A percentile compares a stretch with the other conserved stretches of the same genome.
These are phyloP conservation scores for Ustilago sp. DNA, from an alignment of 1,284 basidiomycete species.

Conservation along the genomic window DNA sequence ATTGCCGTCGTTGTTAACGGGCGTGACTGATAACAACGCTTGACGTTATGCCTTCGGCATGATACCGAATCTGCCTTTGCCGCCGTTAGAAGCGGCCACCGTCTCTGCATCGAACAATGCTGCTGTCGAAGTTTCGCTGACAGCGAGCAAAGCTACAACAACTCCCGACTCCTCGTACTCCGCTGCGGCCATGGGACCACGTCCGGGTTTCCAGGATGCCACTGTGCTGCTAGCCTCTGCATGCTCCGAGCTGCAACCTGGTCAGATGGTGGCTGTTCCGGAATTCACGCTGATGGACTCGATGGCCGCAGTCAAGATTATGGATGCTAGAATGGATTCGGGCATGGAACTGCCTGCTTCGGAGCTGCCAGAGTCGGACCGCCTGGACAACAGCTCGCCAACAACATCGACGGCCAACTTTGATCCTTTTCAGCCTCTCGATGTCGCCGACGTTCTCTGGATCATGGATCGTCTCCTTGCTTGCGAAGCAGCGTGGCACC, in stretches of 20 bases:
- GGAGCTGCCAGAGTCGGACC: slow-evolving; percentile 58
- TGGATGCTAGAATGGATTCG: slow-evolving; percentile 88
- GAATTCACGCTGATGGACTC: slow-evolving; percentile 82
- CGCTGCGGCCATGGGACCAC: slow-evolving; percentile 7
- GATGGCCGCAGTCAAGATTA: slow-evolving; percentile 91
- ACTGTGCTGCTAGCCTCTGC: slow-evolving; percentile 34
- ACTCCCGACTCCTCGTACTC: neutral
- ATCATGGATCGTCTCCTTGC: slow-evolving; percentile 83
- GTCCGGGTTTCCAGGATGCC: slow-evolving; percentile 24
- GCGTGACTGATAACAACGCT: neutral
- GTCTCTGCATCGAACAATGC: neutral
- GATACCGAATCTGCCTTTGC: neutral
- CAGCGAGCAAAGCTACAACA: neutral
- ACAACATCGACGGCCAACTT: slow-evolving; percentile 71
- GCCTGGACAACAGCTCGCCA: slow-evolving; percentile 71
- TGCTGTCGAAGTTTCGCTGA: neutral
- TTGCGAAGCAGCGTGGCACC: slow-evolving; percentile 88
- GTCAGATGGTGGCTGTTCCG: slow-evolving; percentile 77
- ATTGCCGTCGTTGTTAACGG: neutral
- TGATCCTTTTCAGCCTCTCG: slow-evolving; percentile 76
- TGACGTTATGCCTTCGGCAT: neutral
- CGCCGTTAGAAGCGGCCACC: neutral
- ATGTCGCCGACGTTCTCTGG: slow-evolving; percentile 84
- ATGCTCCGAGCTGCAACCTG: slow-evolving; percentile 69
- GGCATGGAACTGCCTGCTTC: slow-evolving; percentile 74